Evolutionary conservation across 108 stramenopile genomes (phyloP).

Genomic region (Nitzschia palea): DNA sequence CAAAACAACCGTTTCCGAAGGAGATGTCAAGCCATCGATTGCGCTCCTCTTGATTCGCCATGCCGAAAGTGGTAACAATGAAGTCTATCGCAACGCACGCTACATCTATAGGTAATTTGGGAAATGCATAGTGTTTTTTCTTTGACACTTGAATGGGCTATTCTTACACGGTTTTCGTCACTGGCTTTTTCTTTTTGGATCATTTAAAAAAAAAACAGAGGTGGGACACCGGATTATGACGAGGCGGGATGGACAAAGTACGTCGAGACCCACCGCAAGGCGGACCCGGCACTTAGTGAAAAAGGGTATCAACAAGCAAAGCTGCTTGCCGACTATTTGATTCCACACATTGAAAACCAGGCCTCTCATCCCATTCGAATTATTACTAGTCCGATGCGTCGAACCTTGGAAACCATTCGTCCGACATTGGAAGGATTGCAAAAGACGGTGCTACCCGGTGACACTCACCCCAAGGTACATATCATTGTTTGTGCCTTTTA

Average conservation of each 20-base stretch:
- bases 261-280: constrained; percentile 53
- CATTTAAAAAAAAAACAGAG: constrained; percentile 43
- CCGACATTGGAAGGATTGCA: constrained; percentile 54
- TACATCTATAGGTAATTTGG: neutral
- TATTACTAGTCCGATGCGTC: constrained; percentile 70
- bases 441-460: neutral
- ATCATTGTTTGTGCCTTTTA: constrained; percentile 66
- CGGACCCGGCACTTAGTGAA: constrained; percentile 61
- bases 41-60: constrained; percentile 66
- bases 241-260: constrained; percentile 58
- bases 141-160: no score
- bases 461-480: constrained; percentile 6
- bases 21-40: constrained; percentile 36
- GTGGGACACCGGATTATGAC: constrained; percentile 68
- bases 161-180: neutral
- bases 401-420: constrained; percentile 67
- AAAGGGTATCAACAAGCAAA: constrained; percentile 55
- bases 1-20: neutral
- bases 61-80: constrained; percentile 48
- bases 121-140: no score
- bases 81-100: constrained; percentile 27
- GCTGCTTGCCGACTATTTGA: constrained; percentile 50
- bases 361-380: constrained; percentile 61
- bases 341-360: constrained; percentile 55
- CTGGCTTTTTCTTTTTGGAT: constrained; percentile 11